phyloP scores from a whole-genome alignment of 108 stramenopile genomes.

The Cylindrotheca closterium region DNA sequence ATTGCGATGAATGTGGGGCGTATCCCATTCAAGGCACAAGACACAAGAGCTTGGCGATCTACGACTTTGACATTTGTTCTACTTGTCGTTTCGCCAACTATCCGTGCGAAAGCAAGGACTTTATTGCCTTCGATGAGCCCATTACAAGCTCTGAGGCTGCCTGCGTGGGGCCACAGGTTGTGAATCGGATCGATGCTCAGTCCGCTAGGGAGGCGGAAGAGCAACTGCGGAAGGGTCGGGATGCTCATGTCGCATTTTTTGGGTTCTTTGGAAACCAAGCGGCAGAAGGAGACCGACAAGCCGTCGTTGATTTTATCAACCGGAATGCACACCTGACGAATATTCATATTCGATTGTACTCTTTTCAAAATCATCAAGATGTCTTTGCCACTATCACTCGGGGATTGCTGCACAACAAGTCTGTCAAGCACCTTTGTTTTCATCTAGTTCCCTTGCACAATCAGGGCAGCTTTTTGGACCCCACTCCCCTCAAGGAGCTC shows the following conservation, averaged over 20 bases:
- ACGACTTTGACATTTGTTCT: neutral
- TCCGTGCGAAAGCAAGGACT: neutral
- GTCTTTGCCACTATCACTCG: neutral
- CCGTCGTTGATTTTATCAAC: neutral
- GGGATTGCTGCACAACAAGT: neutral
- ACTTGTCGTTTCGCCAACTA: neutral
- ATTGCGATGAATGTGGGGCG: neutral
- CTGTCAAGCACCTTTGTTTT: neutral
- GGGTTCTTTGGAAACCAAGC: neutral
- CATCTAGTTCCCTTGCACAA: neutral
- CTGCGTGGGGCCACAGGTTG: neutral
- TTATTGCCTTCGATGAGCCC: neutral
- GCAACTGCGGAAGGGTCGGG: neutral
- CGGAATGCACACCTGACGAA: neutral
- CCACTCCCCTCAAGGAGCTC: neutral
- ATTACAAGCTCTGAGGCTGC: neutral
- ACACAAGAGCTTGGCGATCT: neutral
- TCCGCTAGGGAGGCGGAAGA: neutral
- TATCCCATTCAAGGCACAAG: neutral
- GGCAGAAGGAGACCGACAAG: neutral
- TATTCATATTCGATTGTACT: slow-evolving; percentile 2
- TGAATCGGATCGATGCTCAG: neutral
- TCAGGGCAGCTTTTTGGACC: neutral
- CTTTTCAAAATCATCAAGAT: neutral
- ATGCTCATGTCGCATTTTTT: neutral